These are phyloP conservation scores for Trichoderma asperellum DNA, from an alignment of 2,329 filamentous ascomycete species.

Conservation along the genomic window DNA sequence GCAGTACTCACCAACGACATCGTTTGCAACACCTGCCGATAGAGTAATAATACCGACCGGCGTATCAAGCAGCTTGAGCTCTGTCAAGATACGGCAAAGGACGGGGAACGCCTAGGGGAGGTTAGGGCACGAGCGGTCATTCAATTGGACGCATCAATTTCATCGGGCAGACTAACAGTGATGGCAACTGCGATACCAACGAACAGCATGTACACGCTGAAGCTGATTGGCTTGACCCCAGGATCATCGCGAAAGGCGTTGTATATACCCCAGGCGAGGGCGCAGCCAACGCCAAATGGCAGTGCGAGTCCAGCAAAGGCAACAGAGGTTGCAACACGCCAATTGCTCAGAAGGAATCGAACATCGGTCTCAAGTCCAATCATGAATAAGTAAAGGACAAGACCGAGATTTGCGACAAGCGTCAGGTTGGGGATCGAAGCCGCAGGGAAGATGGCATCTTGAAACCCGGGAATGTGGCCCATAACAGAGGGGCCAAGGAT, in stretches of 20 bases:
- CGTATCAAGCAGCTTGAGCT: conserved; percentile 82
- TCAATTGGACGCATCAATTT: conserved; percentile 47
- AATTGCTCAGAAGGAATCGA: conserved; percentile 75
- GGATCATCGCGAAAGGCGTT: conserved; percentile 64
- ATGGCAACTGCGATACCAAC: conserved; percentile 94
- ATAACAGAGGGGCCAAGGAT: conserved; percentile 85
- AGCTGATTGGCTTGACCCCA: conserved; percentile 48
- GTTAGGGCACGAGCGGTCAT: conserved; percentile 79
- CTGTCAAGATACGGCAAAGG: conserved; percentile 88
- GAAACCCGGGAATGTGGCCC: conserved; percentile 82
- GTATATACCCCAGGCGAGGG: conserved; percentile 80
- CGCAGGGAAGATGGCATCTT: conserved; percentile 73
- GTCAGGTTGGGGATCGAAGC: conserved; percentile 75
- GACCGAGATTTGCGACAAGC: conserved; percentile 79
- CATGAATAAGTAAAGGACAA: conserved; percentile 84
- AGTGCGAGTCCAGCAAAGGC: conserved; percentile 78
- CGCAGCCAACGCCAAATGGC: conserved; percentile 81
- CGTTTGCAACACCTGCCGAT: conserved; percentile 90
- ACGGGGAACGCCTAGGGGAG: conserved; percentile 77
- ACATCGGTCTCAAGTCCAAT: conserved; percentile 88
- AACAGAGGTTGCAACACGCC: conserved; percentile 77
- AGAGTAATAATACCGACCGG: conserved; percentile 86
- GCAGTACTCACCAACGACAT: conserved; percentile 54
- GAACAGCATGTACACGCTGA: conserved; percentile 67
- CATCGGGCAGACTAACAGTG: conserved; percentile 52